Base-by-base conservation (phyloP, 176 grass and related monocot genomes). In the Typha latifolia region DNA sequence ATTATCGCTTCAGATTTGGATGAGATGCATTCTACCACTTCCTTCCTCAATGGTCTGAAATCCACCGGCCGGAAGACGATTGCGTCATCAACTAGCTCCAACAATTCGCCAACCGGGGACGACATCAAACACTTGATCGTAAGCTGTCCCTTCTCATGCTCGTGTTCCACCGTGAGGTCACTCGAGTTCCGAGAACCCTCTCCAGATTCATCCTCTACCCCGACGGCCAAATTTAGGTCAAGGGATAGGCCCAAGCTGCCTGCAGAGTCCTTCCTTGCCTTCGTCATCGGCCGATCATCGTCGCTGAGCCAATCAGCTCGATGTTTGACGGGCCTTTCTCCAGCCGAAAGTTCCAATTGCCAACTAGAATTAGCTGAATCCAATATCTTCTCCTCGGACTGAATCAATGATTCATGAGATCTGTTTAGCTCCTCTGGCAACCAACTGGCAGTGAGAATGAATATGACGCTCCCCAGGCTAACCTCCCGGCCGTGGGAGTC, bases 401-500 rank as follows among this genome's bases (percentile, higher is more conserved):
- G 78, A 48, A 94, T 50, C 56, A 85, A 71, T 12, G 74, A 69
- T 62, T 82, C 79, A 1, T 82, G 37, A 13, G 82, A 71, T 51
- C 69, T 79, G 24, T 63, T 83, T 9, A 84, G 65, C 68, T 90
- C 84, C 23, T 91, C 85, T 14, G 77, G 89, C 66, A 99, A 69
- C 95, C 95, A 99, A 65, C 78, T 68, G 3, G 84, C 80, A 19
- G 89, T 90, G 23, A 99, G 81, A 53, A 99, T 81, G 75, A 99
- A 83, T 66, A 89, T 87, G 50, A 85, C 81, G 48, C 85, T 94
- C 12, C 89, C 89, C 55, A 99, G 73, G 75, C 70, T 79, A 70
- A 94, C 77, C 76, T 99, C 95, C 67, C 95, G 86, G 12, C 95
- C 95, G 20, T 81, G 74, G 11, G 95, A 93, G 59, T 99, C 95